phyloP scores from a whole-genome alignment of 768 basidiomycete species.

The Pholiota molesta region DNA sequence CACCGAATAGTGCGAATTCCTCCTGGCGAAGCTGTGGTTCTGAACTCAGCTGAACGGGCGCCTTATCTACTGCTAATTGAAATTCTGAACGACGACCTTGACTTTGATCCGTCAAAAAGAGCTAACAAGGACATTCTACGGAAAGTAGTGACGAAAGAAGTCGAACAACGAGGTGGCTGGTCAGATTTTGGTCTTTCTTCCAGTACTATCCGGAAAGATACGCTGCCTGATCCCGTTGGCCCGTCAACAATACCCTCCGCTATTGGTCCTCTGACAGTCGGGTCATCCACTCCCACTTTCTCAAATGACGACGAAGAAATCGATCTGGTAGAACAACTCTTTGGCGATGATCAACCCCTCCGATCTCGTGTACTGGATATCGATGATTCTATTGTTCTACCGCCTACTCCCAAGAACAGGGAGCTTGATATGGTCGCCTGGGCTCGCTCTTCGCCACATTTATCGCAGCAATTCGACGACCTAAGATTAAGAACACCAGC shows the following conservation, averaged over 20 bases:
- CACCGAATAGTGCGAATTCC: slow-evolving; percentile 97
- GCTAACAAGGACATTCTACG: slow-evolving; percentile 86
- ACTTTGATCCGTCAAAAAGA: slow-evolving; percentile 86
- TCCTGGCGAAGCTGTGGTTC: slow-evolving; percentile 95
- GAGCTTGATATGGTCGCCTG: slow-evolving; percentile 87
- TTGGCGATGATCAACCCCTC: slow-evolving; percentile 77
- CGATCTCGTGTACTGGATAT: slow-evolving; percentile 74
- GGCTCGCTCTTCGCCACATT: slow-evolving; percentile 62
- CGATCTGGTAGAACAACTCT: slow-evolving; percentile 95
- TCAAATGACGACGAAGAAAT: slow-evolving; percentile 75
- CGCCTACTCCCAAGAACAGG: slow-evolving; percentile 83
- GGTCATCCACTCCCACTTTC: slow-evolving; percentile 23
- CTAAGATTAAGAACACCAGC: slow-evolving; percentile 9
- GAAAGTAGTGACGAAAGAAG: slow-evolving; percentile 71
- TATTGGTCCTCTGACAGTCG: slow-evolving; percentile 23
- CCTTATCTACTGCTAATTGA: slow-evolving; percentile 94
- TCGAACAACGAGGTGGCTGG: slow-evolving; percentile 59
- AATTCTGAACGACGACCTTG: slow-evolving; percentile 85
- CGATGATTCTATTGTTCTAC: slow-evolving; percentile 83
- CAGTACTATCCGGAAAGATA: slow-evolving; percentile 24
- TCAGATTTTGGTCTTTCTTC: slow-evolving; percentile 40
- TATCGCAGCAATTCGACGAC: slow-evolving; percentile 32
- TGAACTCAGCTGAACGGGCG: slow-evolving; percentile 96
- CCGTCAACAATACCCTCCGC: slow-evolving; percentile 20
- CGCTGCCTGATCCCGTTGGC: slow-evolving; percentile 12